phyloP scores from a whole-genome alignment of 768 basidiomycete species.

The Xerocomellus amylosporus region DNA sequence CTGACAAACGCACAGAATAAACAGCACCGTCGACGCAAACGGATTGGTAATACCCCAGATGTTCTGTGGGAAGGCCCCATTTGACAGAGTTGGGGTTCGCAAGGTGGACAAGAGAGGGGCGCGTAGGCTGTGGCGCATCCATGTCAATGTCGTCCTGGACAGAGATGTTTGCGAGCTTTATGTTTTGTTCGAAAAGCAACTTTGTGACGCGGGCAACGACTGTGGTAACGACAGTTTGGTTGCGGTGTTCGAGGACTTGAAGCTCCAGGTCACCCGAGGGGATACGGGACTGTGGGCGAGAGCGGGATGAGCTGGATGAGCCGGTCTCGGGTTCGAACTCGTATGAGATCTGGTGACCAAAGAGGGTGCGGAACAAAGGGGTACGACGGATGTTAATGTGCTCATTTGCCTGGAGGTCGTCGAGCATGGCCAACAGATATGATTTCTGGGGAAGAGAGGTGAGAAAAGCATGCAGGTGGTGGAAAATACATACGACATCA shows the following conservation, averaged over 20 bases:
- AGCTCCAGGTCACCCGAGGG: slow-evolving; percentile 23
- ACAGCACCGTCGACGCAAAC: slow-evolving; percentile 54
- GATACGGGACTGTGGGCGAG: slow-evolving; percentile 11
- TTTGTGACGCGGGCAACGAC: slow-evolving; percentile 45
- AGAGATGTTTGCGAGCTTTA: slow-evolving; percentile 38
- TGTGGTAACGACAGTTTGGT: slow-evolving; percentile 43
- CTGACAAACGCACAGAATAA: slow-evolving; percentile 46
- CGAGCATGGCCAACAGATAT: slow-evolving; percentile 41
- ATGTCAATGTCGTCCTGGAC: slow-evolving; percentile 28
- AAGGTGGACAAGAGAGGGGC: slow-evolving; percentile 22
- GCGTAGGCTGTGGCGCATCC: slow-evolving; percentile 10
- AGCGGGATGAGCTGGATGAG: slow-evolving; percentile 18
- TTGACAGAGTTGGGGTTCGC: slow-evolving; percentile 34
- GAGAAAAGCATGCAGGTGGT: background rate
- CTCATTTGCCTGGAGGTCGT: slow-evolving; percentile 35
- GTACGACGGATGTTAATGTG: slow-evolving; percentile 37
- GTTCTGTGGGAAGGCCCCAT: slow-evolving; percentile 31
- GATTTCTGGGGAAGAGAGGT: slow-evolving; percentile 34
- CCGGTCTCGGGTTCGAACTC: slow-evolving; percentile 13
- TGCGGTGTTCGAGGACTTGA: slow-evolving; percentile 37
- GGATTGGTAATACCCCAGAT: slow-evolving; percentile 39
- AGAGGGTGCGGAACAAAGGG: slow-evolving; percentile 39
- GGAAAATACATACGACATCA: slow-evolving; percentile 41
- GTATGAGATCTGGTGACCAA: slow-evolving; percentile 28
- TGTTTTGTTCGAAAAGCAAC: slow-evolving; percentile 45